Percentiles rank a stretch among this genome's conserved stretches.
These are phyloP conservation scores for Candida palmyrensis DNA, from an alignment of 805 yeast species.

Conservation along the genomic window DNA sequence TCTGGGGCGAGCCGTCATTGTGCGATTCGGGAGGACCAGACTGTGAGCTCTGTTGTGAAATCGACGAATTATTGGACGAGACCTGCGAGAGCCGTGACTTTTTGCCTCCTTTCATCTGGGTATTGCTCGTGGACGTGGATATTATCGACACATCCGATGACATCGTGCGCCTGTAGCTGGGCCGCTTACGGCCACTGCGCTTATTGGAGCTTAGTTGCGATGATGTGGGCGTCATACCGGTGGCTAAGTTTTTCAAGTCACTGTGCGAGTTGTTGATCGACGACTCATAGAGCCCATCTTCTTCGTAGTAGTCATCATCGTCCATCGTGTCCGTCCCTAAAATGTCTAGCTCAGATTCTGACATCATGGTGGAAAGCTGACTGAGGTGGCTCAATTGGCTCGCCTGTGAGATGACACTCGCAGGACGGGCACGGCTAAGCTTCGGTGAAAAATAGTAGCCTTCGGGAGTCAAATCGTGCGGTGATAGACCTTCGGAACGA, in stretches of 20 bases:
- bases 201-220: slow-evolving; percentile 5
- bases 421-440: slow-evolving; percentile 25
- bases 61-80: slow-evolving; percentile 29
- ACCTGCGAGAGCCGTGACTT: slow-evolving; percentile 27
- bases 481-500: too few species aligned
- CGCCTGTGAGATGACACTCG: slow-evolving; percentile 35
- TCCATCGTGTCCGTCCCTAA: slow-evolving; percentile 28
- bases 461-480: too few species aligned
- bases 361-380: slow-evolving; percentile 38
- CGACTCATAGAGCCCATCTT: slow-evolving; percentile 33
- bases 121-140: slow-evolving; percentile 18
- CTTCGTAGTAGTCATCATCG: slow-evolving; percentile 29
- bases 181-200: slow-evolving; percentile 16
- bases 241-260: slow-evolving; percentile 14
- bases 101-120: slow-evolving; percentile 15
- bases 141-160: slow-evolving; percentile 35
- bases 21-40: neutral
- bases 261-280: slow-evolving; percentile 30
- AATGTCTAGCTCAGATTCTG: slow-evolving; percentile 37
- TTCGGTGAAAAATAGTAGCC: too few species aligned
- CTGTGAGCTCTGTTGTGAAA: slow-evolving; percentile 3
- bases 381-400: slow-evolving; percentile 36
- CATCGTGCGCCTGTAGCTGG: slow-evolving; percentile 24
- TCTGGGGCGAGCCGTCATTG: neutral
- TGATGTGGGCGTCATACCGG: slow-evolving; percentile 11